Base-by-base conservation (phyloP, 2,329 filamentous ascomycete species). In the Talaromyces sp. region DNA sequence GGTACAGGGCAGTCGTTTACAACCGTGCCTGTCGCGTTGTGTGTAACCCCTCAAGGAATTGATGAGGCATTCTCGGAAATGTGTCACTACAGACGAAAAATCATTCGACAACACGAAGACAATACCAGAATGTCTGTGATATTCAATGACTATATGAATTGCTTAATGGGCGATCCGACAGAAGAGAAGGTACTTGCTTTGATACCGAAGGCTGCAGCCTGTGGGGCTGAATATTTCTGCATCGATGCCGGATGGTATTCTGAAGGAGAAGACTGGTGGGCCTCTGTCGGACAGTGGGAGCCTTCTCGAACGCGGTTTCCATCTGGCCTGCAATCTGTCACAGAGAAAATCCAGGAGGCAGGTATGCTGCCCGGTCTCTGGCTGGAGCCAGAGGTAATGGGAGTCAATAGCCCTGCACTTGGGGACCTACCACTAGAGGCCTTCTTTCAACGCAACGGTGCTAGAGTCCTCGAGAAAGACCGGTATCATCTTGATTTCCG, bases 131-230 rank as follows among this genome's bases (percentile, higher is more conserved):
- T 78, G 0, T 72, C 74, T 0, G 70, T 78, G 38, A 74, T 79
- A 25, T 78, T 78, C 70, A 79, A 79, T 66, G 75, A 79, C 61
- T 78, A 77, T 58, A 79, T 78, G 76, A 79, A 78, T 65, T 79
- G 76, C 45, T 69, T 78, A 3, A 78, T 78, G 76, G 77, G 76
- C 1, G 75, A 79, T 62, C 76, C 76, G 0, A 72, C 71, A 8
- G 73, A 76, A 17, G 67, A 76, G 5, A 78, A 79, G 65, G 72
- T 78, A 17, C 59, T 70, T 1, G 70, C 75, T 0, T 66, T 78
- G 1, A 25, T 78, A 6, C 69, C 71, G 3, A 72, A 74, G 0
- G 77, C 72, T 3, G 68, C 67, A 0, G 49, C 65, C 1, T 56
- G 70, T 4, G 77, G 77, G 0, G 76, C 76, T 0, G 75, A 77